Evolutionary conservation across 208 protist genomes (phyloP).

Genomic region (Trypanosoma avium): DNA sequence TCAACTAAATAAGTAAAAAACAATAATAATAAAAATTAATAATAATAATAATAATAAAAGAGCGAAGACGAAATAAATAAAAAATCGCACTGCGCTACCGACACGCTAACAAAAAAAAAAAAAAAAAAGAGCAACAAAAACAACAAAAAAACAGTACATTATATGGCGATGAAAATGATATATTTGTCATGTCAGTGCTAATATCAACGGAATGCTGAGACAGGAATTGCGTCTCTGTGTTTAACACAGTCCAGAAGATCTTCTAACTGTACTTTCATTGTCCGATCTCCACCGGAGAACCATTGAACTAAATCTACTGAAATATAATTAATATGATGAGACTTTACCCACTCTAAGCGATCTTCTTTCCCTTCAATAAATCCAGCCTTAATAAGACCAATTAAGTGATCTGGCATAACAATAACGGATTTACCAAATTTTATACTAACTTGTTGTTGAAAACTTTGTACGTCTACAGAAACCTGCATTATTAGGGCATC

Average conservation of each 20-base stretch:
- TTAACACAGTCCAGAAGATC: conserved; percentile 55
- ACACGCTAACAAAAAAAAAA: conserved; percentile 3
- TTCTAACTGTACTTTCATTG: conserved; percentile 57
- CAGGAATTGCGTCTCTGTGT: conserved; percentile 69
- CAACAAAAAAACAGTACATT: background rate
- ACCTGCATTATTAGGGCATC: conserved; percentile 83
- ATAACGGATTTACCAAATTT: conserved; percentile 55
- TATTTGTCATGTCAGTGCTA: conserved; percentile 13
- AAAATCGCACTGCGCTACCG: background rate
- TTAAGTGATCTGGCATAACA: conserved; percentile 60
- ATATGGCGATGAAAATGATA: conserved; percentile 10
- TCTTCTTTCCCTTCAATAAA: conserved; percentile 60
- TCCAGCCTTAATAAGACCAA: conserved; percentile 65
- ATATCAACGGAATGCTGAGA: conserved; percentile 43
- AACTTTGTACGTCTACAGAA: conserved; percentile 77
- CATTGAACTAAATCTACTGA: conserved; percentile 65
- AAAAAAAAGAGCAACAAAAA: background rate
- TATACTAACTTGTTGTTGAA: conserved; percentile 65
- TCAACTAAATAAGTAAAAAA: conserved; percentile 5
- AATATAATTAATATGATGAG: conserved; percentile 56
- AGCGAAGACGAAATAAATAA: conserved; percentile 10
- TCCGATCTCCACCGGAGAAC: conserved; percentile 58
- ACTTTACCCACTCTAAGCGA: conserved; percentile 60
- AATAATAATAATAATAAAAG: conserved; percentile 9
- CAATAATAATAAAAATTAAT: conserved; percentile 2